A percentile compares a stretch with the other conserved stretches of the same genome.
phyloP scores from a whole-genome alignment of 1,284 basidiomycete species.

The Golubevia pallescens region DNA sequence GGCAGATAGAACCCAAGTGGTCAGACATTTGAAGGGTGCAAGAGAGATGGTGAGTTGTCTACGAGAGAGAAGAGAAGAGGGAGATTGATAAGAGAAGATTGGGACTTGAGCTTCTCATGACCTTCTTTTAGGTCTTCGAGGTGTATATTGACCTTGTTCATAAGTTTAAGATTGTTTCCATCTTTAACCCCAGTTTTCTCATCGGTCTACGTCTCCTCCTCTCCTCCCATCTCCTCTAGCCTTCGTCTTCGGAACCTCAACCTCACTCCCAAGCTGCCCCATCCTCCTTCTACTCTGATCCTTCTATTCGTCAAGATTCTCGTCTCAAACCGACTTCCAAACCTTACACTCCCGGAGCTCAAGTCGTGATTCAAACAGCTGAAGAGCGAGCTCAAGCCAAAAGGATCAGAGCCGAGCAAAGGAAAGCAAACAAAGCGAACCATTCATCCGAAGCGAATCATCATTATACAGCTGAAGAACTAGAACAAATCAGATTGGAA shows the following conservation, averaged over 20 bases:
- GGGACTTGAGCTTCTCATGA: slow-evolving; percentile 10
- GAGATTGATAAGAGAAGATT: slow-evolving; percentile 20
- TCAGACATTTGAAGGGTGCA: slow-evolving; percentile 18
- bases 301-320: neutral
- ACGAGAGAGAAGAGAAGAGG: slow-evolving; percentile 35
- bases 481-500: slow-evolving; percentile 74
- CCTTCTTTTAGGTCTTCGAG: neutral
- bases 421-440: slow-evolving; percentile 9
- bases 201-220: neutral
- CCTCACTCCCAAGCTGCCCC: neutral
- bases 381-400: slow-evolving; percentile 54
- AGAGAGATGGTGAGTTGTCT: slow-evolving; percentile 12
- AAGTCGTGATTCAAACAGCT: slow-evolving; percentile 53
- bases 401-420: slow-evolving; percentile 16
- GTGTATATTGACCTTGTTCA: slow-evolving; percentile 1
- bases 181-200: too few species aligned
- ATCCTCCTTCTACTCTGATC: neutral
- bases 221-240: neutral
- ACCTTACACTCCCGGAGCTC: slow-evolving; percentile 58
- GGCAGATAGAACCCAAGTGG: slow-evolving; percentile 61
- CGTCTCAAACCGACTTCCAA: slow-evolving; percentile 7
- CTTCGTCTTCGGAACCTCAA: slow-evolving; percentile 1
- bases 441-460: slow-evolving; percentile 20
- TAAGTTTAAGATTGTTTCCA: too few species aligned
- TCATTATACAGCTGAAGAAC: slow-evolving; percentile 69